Percentiles rank a stretch among this genome's conserved stretches.
phyloP scores from a whole-genome alignment of 106 monocot species.

The Apostasia shenzhenica region DNA sequence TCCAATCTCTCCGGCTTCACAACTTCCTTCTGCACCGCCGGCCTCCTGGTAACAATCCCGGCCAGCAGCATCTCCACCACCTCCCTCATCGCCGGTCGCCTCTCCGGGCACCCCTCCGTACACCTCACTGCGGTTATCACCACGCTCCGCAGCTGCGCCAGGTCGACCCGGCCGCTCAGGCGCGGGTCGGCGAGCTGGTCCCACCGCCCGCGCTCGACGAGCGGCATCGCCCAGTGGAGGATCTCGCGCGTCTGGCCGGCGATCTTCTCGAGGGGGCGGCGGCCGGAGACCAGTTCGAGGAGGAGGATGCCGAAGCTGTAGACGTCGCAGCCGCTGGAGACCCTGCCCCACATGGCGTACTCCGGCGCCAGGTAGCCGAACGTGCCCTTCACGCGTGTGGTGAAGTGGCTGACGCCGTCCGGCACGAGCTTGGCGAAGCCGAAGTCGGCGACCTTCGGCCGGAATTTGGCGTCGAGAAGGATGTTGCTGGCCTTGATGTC shows the following conservation, averaged over 20 bases:
- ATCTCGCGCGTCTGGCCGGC: constrained; percentile 27
- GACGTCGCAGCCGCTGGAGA: constrained; percentile 36
- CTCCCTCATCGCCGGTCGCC: constrained; percentile 28
- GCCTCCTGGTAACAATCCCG: background rate
- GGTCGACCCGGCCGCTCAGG: constrained; percentile 12
- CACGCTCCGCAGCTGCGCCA: constrained; percentile 7
- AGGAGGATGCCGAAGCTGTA: constrained; percentile 47
- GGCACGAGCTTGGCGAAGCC: constrained; percentile 41
- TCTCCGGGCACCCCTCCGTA: constrained; percentile 15
- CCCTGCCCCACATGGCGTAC: constrained; percentile 57
- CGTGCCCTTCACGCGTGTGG: constrained; percentile 32
- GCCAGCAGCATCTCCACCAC: constrained; percentile 24
- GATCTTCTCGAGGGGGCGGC: constrained; percentile 37
- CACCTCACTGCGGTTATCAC: constrained; percentile 23
- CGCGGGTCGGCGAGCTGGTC: constrained; percentile 21
- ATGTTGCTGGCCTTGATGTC: constrained; percentile 69
- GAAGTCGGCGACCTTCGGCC: constrained; percentile 30
- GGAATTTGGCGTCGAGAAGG: constrained; percentile 28
- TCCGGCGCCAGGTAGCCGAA: constrained; percentile 48
- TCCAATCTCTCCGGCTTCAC: too few species aligned
- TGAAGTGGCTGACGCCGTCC: constrained; percentile 32
- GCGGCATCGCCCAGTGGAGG: constrained; percentile 24
- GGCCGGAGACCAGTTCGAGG: constrained; percentile 23
- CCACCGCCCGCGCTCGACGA: constrained; percentile 11
- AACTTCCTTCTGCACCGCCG: too few species aligned